phyloP scores from a whole-genome alignment of 768 basidiomycete species.

The Pleurotus tuber-regium region DNA sequence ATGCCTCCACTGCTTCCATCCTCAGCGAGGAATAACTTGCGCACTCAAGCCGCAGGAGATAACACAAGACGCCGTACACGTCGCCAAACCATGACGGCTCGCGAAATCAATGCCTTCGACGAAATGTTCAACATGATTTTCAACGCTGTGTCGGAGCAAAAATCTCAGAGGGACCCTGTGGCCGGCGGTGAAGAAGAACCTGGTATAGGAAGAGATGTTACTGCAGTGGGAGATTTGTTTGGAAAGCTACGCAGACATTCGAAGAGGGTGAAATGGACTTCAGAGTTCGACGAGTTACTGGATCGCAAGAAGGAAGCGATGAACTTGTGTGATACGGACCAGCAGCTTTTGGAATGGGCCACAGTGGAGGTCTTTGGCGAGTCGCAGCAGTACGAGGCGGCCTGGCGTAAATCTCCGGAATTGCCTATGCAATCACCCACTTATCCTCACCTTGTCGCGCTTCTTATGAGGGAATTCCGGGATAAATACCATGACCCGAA shows the following conservation, averaged over 20 bases:
- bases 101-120: constrained; percentile 64
- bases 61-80: constrained; percentile 17
- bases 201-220: neutral
- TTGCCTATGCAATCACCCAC: constrained; percentile 51
- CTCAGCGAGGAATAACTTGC: constrained; percentile 1
- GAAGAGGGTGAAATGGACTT: constrained; percentile 48
- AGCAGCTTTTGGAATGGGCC: constrained; percentile 74
- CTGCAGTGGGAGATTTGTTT: constrained; percentile 42
- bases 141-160: constrained; percentile 42
- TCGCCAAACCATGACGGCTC: constrained; percentile 63
- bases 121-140: constrained; percentile 77
- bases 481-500: constrained; percentile 78
- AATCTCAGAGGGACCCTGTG: constrained; percentile 10
- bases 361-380: constrained; percentile 65
- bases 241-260: constrained; percentile 52
- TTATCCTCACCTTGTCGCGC: constrained; percentile 75
- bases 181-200: neutral
- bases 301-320: constrained; percentile 76
- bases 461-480: constrained; percentile 76
- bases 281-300: constrained; percentile 49
- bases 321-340: constrained; percentile 64
- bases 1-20: constrained; percentile 23
- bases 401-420: constrained; percentile 31
- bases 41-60: constrained; percentile 8
- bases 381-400: constrained; percentile 47